Evolutionary conservation across 1,284 basidiomycete species (phyloP).

Genomic region (Ustilago xerochloae): DNA sequence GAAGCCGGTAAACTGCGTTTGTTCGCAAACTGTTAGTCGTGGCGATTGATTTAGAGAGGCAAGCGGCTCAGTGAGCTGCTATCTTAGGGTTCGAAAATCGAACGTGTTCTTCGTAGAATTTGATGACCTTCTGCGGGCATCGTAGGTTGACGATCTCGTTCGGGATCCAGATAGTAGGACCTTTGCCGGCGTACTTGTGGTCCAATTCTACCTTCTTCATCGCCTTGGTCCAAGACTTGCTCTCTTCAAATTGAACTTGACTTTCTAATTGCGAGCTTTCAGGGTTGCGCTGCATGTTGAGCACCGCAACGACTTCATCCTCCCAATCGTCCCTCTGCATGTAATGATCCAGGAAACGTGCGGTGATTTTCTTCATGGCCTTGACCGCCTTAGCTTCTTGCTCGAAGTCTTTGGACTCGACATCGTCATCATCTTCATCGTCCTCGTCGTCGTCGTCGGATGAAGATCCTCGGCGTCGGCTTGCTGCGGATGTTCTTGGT

Average conservation of each 20-base stretch:
- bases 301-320: conserved; percentile 17
- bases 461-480: conserved; percentile 8
- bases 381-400: neutral
- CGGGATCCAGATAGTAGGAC: conserved; percentile 37
- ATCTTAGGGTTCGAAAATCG: conserved; percentile 33
- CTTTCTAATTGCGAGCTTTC: conserved; percentile 29
- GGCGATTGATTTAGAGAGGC: no score
- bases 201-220: conserved; percentile 10
- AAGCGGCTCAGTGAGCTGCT: no score
- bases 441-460: conserved; percentile 4
- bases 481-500: conserved; percentile 5
- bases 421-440: neutral
- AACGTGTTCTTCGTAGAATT: conserved; percentile 49
- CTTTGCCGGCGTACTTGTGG: neutral
- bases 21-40: no score
- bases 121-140: conserved; percentile 52
- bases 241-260: conserved; percentile 28
- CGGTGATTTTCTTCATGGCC: conserved; percentile 20
- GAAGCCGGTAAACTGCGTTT: no score
- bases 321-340: conserved; percentile 31
- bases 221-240: neutral
- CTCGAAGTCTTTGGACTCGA: conserved; percentile 1
- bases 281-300: conserved; percentile 38
- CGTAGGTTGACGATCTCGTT: conserved; percentile 30
- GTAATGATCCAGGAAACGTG: conserved; percentile 23